Evolutionary conservation across 306 rosid species (phyloP).

Genomic region (Lotus japonicus): DNA sequence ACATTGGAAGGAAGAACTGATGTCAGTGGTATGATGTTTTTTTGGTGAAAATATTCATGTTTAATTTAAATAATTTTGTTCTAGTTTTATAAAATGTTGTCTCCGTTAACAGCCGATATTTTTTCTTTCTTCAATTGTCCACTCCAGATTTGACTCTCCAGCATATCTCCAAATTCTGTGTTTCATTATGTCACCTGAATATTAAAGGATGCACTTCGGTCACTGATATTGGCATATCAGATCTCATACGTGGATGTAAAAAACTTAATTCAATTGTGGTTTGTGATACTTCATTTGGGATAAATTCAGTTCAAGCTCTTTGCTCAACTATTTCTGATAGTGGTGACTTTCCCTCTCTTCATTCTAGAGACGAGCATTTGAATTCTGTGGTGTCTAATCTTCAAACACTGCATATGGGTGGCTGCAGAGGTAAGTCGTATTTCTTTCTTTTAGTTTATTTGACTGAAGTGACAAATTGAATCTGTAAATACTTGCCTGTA

Average conservation of each 20-base stretch:
- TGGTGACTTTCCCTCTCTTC: constrained; percentile 22
- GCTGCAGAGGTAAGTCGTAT: constrained; percentile 57
- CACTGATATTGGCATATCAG: constrained; percentile 66
- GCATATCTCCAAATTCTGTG: constrained; percentile 46
- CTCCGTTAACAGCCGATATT: neutral
- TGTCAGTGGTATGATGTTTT: constrained; percentile 52
- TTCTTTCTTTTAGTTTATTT: constrained; percentile 18
- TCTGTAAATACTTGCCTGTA: neutral
- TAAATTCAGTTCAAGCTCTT: constrained; percentile 57
- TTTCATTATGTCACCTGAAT: constrained; percentile 55
- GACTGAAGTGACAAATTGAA: constrained; percentile 9
- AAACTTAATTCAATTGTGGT: constrained; percentile 52
- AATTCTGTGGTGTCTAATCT: constrained; percentile 51
- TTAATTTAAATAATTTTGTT: neutral
- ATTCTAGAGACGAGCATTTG: constrained; percentile 22
- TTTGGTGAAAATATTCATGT: constrained; percentile 10
- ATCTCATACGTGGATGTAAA: constrained; percentile 37
- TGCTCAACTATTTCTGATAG: constrained; percentile 37
- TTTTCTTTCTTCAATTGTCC: neutral
- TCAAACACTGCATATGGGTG: constrained; percentile 62
- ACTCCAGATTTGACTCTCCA: constrained; percentile 56
- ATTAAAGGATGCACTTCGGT: constrained; percentile 63
- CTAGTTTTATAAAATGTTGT: neutral
- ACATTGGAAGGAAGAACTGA: constrained; percentile 74
- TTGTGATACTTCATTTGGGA: constrained; percentile 70